phyloP scores from a whole-genome alignment of 805 yeast genomes.

The Candida railenensis region DNA sequence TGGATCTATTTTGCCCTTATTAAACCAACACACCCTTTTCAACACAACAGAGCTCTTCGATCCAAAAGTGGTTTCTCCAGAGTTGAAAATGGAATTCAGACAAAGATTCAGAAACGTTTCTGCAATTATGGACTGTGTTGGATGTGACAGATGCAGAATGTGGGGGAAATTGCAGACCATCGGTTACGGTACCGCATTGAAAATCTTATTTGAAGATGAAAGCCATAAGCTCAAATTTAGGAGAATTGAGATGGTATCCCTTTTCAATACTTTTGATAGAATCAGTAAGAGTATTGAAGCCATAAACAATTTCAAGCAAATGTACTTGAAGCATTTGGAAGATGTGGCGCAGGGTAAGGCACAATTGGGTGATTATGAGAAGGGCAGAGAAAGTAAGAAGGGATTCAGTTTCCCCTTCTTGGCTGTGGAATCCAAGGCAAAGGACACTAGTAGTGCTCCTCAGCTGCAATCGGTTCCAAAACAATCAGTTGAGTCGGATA shows the following conservation, averaged over 20 bases:
- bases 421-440: conserved; percentile 9
- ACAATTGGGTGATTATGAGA: conserved; percentile 42
- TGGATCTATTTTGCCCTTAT: conserved; percentile 38
- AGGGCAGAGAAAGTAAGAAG: conserved; percentile 17
- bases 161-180: conserved; percentile 99
- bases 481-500: neutral
- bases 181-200: conserved; percentile 96
- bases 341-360: conserved; percentile 39
- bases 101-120: conserved; percentile 85
- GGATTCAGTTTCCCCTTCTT: conserved; percentile 43
- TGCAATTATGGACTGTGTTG: conserved; percentile 96
- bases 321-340: conserved; percentile 46
- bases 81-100: conserved; percentile 81
- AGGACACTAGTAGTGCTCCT: neutral
- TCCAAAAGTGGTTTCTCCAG: conserved; percentile 42
- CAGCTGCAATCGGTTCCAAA: neutral
- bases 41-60: conserved; percentile 47
- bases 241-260: conserved; percentile 83
- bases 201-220: conserved; percentile 77
- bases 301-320: conserved; percentile 63
- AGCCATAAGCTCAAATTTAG: conserved; percentile 57
- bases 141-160: conserved; percentile 94
- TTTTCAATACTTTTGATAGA: conserved; percentile 90
- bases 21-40: conserved; percentile 40
- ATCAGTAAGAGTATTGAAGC: conserved; percentile 81